A percentile compares a stretch with the other conserved stretches of the same genome.
These are phyloP conservation scores for Chloris gayana DNA, from an alignment of 176 grass and related monocot genomes.

Conservation along the genomic window DNA sequence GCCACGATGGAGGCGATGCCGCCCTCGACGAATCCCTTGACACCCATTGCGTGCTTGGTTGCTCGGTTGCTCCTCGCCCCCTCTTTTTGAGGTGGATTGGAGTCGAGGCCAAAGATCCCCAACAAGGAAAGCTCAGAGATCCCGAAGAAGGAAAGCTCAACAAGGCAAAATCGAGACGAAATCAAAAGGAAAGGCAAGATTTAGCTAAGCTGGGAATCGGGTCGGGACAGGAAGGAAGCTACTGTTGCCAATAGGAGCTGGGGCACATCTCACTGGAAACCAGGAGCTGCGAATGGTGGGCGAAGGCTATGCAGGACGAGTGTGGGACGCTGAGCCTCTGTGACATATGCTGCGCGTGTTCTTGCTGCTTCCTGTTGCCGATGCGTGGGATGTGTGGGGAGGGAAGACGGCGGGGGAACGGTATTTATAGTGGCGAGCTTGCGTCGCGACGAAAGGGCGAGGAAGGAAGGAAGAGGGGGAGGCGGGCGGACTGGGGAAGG, in stretches of 20 bases:
- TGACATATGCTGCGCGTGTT: conserved; percentile 71
- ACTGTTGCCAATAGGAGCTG: conserved; percentile 62
- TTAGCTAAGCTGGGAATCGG: too few species aligned
- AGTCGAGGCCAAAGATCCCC: not conserved
- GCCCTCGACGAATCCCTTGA: conserved; percentile 93
- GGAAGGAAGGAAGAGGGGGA: not conserved
- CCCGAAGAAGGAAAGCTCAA: conserved; percentile 25
- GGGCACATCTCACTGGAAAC: conserved; percentile 96
- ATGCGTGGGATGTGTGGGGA: conserved; percentile 1
- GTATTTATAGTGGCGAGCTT: conserved; percentile 33
- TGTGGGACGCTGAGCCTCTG: conserved; percentile 85
- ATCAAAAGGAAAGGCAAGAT: not conserved
- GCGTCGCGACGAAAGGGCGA: not conserved
- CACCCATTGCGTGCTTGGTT: conserved; percentile 48
- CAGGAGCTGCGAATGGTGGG: conserved; percentile 90
- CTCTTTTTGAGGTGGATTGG: not conserved
- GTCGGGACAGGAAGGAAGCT: not conserved
- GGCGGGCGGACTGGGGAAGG: conserved; percentile 50
- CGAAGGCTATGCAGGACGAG: conserved; percentile 78
- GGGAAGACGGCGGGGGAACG: not conserved
- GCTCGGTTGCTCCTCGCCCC: not conserved
- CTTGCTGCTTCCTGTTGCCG: not conserved
- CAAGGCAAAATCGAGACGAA: not conserved
- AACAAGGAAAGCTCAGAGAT: conserved; percentile 25
- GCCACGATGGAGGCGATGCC: conserved; percentile 91